Conservation (phyloP, 177 flowering plant genomes). For the Vitis hybrid region DNA sequence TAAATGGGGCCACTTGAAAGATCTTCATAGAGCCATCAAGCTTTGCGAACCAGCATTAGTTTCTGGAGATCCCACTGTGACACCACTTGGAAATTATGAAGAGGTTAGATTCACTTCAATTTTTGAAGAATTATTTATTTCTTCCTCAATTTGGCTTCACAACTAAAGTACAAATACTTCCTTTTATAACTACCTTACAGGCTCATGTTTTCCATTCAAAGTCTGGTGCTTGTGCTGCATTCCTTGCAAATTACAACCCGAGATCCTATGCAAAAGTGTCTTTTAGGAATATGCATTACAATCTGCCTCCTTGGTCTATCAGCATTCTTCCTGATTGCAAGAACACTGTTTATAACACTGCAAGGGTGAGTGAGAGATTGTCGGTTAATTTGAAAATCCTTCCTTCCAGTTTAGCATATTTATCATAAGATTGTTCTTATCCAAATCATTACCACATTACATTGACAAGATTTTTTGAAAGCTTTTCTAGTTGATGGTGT, state of each 20-base stretch:
- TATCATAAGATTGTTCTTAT: too few relatives aligned
- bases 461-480: too few relatives aligned
- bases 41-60: conserved; percentile 84
- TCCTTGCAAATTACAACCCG: conserved; percentile 75
- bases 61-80: conserved; percentile 58
- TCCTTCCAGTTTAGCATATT: too few relatives aligned
- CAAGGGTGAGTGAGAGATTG: conserved; percentile 49
- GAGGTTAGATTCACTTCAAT: conserved; percentile 48
- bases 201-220: conserved; percentile 80
- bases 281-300: conserved; percentile 53
- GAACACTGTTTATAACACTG: conserved; percentile 72
- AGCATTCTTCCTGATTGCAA: conserved; percentile 86
- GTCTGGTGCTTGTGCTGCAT: conserved; percentile 84
- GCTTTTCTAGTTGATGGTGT: too few relatives aligned
- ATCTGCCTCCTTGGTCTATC: conserved; percentile 79
- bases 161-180: not conserved
- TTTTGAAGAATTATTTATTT: not conserved
- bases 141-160: not conserved
- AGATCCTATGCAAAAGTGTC: conserved; percentile 50
- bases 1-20: conserved; percentile 95
- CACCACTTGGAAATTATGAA: conserved; percentile 63
- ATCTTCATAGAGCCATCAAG: conserved; percentile 88
- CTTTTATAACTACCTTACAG: conserved; percentile 32
- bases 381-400: too few relatives aligned
- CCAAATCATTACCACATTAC: too few relatives aligned